Evolutionary conservation across 73 alveolate genomes (phyloP).

Genomic region (Symbiodinium natans): DNA sequence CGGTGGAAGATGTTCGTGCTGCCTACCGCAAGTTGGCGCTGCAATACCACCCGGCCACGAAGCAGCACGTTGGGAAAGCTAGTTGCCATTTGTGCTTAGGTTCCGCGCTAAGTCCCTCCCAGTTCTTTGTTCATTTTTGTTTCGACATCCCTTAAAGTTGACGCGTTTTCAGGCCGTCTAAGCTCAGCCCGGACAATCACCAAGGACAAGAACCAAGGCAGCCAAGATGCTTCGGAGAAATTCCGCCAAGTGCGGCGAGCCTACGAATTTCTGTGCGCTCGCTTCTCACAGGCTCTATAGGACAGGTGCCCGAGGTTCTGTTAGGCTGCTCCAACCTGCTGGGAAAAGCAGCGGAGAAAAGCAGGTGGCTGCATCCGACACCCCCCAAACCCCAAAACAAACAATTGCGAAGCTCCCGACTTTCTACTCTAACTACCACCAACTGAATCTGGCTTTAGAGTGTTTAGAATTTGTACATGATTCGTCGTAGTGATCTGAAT

Average conservation of each 20-base stretch:
- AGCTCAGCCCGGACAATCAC: no score
- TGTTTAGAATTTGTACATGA: no score
- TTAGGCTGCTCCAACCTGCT: no score
- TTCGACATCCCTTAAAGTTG: no score
- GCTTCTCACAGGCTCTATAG: not conserved
- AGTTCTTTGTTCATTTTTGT: no score
- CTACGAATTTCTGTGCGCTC: conserved; percentile 17
- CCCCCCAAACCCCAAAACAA: not conserved
- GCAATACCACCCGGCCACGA: conserved; percentile 46
- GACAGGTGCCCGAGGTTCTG: not conserved
- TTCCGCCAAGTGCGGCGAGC: conserved; percentile 65
- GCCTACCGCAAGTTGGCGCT: conserved; percentile 69
- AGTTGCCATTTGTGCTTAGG: no score
- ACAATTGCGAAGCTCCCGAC: not conserved
- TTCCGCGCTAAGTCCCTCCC: no score
- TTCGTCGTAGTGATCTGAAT: not conserved
- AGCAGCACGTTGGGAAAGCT: no score
- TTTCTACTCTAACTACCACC: not conserved
- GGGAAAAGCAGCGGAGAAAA: no score
- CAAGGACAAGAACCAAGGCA: conserved; percentile 72
- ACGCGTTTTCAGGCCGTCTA: no score
- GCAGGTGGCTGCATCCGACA: no score
- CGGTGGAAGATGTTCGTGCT: conserved; percentile 61
- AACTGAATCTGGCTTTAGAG: no score
- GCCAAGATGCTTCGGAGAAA: conserved; percentile 58